A percentile compares a stretch with the other conserved stretches of the same genome.
These are phyloP conservation scores for Rhodotorula babjevae DNA, from an alignment of 768 basidiomycete genomes.

Conservation along the genomic window DNA sequence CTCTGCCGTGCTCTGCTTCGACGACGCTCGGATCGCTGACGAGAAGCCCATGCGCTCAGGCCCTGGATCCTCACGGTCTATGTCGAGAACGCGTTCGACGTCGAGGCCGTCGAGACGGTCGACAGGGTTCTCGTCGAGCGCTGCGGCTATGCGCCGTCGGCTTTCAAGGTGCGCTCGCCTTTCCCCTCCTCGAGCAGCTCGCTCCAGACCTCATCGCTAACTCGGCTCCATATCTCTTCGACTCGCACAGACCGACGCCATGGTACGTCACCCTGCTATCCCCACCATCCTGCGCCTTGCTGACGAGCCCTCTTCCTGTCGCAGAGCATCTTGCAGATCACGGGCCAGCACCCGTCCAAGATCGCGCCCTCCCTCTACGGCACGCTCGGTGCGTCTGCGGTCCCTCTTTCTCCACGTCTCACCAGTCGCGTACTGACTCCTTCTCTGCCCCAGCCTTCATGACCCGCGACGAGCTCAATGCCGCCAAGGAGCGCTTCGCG, in stretches of 20 bases:
- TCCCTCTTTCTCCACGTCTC: background rate
- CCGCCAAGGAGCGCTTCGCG: background rate
- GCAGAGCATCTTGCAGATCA: constrained; percentile 9
- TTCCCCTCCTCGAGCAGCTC: too few species aligned
- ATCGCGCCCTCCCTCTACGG: background rate
- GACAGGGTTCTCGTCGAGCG: constrained; percentile 7
- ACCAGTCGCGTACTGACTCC: background rate
- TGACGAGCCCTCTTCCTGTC: background rate
- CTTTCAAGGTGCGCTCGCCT: constrained; percentile 8
- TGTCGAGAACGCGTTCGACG: background rate
- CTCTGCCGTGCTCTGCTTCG: background rate
- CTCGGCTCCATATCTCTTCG: too few species aligned
- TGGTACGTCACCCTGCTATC: too few species aligned
- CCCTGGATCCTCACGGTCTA: background rate
- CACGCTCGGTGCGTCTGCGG: background rate
- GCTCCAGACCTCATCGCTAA: too few species aligned
- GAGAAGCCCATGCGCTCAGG: background rate
- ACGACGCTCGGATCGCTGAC: too few species aligned
- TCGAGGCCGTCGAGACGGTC: constrained; percentile 4
- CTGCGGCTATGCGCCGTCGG: background rate
- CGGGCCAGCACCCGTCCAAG: constrained; percentile 5
- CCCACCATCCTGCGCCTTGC: too few species aligned
- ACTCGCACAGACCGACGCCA: constrained; percentile 2
- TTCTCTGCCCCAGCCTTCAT: background rate
- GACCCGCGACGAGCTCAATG: background rate